These are phyloP conservation scores for Heterococcus sp. DNA, from an alignment of 108 stramenopile species.

Conservation along the genomic window DNA sequence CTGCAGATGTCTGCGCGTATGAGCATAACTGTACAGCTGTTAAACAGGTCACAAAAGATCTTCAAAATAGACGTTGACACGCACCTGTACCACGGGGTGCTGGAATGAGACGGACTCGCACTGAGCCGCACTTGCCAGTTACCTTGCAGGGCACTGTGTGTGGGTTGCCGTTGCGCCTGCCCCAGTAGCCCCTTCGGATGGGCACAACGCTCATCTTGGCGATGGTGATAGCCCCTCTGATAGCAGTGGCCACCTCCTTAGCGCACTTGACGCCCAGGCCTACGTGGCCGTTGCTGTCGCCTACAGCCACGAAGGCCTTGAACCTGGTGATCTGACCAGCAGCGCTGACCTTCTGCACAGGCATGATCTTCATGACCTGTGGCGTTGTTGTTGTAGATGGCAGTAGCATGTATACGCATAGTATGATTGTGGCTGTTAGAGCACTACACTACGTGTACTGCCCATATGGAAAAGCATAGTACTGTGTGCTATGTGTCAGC, in stretches of 20 bases:
- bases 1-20: too few relatives aligned
- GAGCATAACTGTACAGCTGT: too few relatives aligned
- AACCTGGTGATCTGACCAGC: constrained; percentile 99
- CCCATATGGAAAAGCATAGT: too few relatives aligned
- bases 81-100: constrained; percentile 99
- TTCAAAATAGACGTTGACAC: too few relatives aligned
- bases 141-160: constrained; percentile 99
- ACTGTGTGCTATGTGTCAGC: too few relatives aligned
- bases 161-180: constrained; percentile 83
- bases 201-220: constrained; percentile 98
- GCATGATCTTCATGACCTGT: constrained; percentile 99
- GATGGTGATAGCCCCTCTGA: constrained; percentile 96
- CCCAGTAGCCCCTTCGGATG: constrained; percentile 99
- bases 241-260: constrained; percentile 95
- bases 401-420: too few relatives aligned
- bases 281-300: constrained; percentile 94
- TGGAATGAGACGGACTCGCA: constrained; percentile 96
- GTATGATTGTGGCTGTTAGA: too few relatives aligned
- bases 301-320: constrained; percentile 99
- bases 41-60: too few relatives aligned
- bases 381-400: too few relatives aligned
- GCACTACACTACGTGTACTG: too few relatives aligned
- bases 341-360: constrained; percentile 84
- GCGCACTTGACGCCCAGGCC: constrained; percentile 99
- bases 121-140: constrained; percentile 99